Conservation (phyloP, 148 eudicot species). For the Polygonum aviculare region DNA sequence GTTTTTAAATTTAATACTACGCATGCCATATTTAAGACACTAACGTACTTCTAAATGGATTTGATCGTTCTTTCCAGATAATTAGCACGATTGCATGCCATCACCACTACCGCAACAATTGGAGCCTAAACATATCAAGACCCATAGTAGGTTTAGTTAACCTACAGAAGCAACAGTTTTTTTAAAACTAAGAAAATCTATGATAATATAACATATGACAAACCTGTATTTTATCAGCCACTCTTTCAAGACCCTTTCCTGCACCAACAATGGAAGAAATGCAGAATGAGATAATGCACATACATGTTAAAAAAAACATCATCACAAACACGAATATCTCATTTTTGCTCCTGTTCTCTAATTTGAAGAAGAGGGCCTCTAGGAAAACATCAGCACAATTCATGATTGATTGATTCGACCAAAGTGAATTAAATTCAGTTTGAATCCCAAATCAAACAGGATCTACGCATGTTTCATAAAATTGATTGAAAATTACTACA, state of each 20-base stretch:
- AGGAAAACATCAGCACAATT: too few species aligned
- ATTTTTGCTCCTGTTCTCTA: neutral
- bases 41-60: constrained; percentile 70
- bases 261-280: constrained; percentile 24
- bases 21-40: neutral
- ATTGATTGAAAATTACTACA: too few species aligned
- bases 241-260: constrained; percentile 57
- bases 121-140: constrained; percentile 53
- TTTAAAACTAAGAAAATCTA: neutral
- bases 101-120: constrained; percentile 87
- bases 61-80: constrained; percentile 84
- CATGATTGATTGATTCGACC: too few species aligned
- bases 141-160: constrained; percentile 9
- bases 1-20: neutral
- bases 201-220: constrained; percentile 14
- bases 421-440: too few species aligned
- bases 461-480: too few species aligned
- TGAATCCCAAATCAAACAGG: too few species aligned
- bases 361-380: neutral
- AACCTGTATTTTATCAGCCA: constrained; percentile 64
- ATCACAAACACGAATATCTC: neutral
- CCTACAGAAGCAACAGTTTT: constrained; percentile 1
- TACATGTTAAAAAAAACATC: neutral
- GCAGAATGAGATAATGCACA: neutral
- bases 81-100: constrained; percentile 99